Base-by-base conservation (phyloP, 2,329 filamentous ascomycete genomes). In the Stagonosporopsis rhizophila region DNA sequence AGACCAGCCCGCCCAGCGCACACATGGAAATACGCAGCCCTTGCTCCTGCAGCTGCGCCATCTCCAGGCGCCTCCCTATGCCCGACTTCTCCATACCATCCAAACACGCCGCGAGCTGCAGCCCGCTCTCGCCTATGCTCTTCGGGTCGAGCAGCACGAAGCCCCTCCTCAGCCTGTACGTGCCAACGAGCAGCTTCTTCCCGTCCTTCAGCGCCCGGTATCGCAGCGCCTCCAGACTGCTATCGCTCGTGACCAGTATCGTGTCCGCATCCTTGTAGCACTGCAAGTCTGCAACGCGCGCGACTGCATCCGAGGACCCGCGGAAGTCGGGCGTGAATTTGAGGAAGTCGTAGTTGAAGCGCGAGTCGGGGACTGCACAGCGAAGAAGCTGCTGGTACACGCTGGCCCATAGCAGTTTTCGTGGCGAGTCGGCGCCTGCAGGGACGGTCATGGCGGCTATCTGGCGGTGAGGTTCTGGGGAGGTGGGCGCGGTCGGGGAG, bases 311-410 rank as follows among this genome's bases (percentile, higher is more conserved):
- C 2, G 66, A 50, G 0, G 79, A 80, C 44, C 69, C 71, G 5
- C 67, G 64, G 54, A 81, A 81, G 60, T 80, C 77, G 41, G 78
- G 73, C 38, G 77, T 77, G 65, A 79, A 80, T 40, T 69, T 69
- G 15, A 75, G 71, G 61, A 79, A 80, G 66, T 80, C 78, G 60
- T 66, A 73, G 63, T 79, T 68, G 66, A 77, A 78, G 44, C 79
- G 75, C 27, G 78, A 79, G 60, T 81, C 79, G 6, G 79, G 78
- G 5, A 74, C 44, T 9, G 78, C 78, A 45, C 79, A 68, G 44
- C 72, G 62, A 44, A 73, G 62, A 22, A 81, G 72, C 30, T 73
- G 61, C 11, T 62, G 60, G 70, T 77, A 78, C 38, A 79, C 68
- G 42, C 49, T 58, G 1, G 61, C 53, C 65, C 71, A 70, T 35